Base-by-base conservation (phyloP, 2,329 filamentous ascomycete species). In the Trichophyton rubrum region DNA sequence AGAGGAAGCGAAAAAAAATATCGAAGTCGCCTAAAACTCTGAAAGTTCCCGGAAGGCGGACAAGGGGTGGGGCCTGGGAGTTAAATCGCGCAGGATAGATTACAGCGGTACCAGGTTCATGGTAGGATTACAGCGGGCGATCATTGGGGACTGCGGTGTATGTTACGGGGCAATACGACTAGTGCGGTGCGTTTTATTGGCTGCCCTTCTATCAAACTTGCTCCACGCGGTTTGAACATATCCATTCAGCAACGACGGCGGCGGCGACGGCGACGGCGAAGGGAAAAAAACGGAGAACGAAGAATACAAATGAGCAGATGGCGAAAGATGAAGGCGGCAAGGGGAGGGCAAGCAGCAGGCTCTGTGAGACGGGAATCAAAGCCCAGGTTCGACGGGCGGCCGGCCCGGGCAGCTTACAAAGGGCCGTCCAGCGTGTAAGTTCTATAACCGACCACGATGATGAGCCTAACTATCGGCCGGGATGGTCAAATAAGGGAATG, bases 1-100 rank as follows among this genome's bases (percentile, higher is more conserved):
- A 58, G 61, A 59, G 60, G 56, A 47, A 62, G 49, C n/a, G 59
- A 56, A 60, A 60, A 60, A 60, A 58, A 60, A 61, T 61, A 59
- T n/a, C 6, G 22, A 24, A 53, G 22, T 20, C 30, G 49, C 49
- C 3, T 24, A 38, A 53, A 33, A 53, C 49, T 53, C 27, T 53
- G 43, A 47, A 30, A 47, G 43, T 30, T 27, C 49, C 49, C 33
- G 33, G 9, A n/a, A 27, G 22, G 49, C n/a, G 20, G 49, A 24
- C 45, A 20, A n/a, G 45, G 49, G 49, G 49, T 53, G 49, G 49
- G 49, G 15, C 45, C 17, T 22, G 11, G 45, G 45, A 51, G 49
- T 53, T 53, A 53, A 53, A 53, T 33, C 49, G 24, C 49, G 49
- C 49, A 27, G 22, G 20, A 53, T 53, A 53, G 6, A 53, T 53